Evolutionary conservation across 257 asterid species (phyloP).

Genomic region (Solanum verrucosum): DNA sequence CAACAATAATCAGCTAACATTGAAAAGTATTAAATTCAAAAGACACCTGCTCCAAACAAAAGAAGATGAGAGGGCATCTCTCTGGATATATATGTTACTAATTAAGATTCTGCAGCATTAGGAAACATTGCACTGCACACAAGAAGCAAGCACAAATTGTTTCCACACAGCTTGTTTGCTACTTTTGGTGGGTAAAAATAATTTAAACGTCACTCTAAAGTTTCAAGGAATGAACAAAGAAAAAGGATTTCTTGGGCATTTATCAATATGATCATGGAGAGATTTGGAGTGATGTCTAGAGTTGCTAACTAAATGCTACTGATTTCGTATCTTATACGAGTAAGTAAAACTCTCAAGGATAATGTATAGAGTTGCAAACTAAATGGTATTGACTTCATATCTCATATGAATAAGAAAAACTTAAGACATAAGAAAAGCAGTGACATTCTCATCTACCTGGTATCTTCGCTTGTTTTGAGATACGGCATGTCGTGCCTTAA

Average conservation of each 20-base stretch:
- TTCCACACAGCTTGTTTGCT: neutral
- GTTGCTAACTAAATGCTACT: neutral
- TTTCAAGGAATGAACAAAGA: neutral
- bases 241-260: neutral
- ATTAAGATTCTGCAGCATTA: neutral
- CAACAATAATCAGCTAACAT: neutral
- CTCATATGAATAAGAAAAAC: neutral
- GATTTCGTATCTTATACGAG: neutral
- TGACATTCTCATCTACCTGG: conserved; percentile 47
- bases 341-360: neutral
- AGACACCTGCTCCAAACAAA: neutral
- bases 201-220: neutral
- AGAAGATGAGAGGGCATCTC: neutral
- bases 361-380: neutral
- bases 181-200: neutral
- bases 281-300: neutral
- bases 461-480: conserved; percentile 97
- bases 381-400: neutral
- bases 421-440: neutral
- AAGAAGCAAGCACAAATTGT: neutral
- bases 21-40: neutral
- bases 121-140: neutral
- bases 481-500: conserved; percentile 87
- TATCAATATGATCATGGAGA: neutral
- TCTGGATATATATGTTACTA: neutral